Base-by-base conservation (phyloP, 164 flowering plant genomes). In the Echeveria elegans region DNA sequence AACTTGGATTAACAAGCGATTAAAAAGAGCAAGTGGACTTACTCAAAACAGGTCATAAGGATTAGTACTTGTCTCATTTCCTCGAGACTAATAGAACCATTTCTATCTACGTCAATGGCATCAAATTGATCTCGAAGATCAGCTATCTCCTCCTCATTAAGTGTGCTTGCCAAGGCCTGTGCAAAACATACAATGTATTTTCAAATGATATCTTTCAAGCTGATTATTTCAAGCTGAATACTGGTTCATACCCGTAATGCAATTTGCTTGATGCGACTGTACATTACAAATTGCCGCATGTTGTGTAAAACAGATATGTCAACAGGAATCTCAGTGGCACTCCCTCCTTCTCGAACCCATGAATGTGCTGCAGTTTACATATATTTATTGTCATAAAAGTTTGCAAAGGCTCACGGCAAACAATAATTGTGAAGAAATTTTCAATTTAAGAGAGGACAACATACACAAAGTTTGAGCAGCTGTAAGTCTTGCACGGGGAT, bases 301-400 rank as follows among this genome's bases (percentile, higher is more conserved):
- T 95, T 95, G 66, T 70, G 78, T 52, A 95, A 77, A 60, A 95
- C 97, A 67, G 96, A 92, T 70, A 95, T 95, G 68, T 95, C 99
- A 56, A 95, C 74, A 48, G 99, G 99, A 56, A 95, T 95, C 69
- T 95, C 99, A 10, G 88, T 88, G 66, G 99, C 99, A 76, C 78
- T 75, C 68, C 99, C 99, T 37, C 97, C 99, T 85, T 95, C 99
- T 81, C 96, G 86, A 68, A 92, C 97, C 99, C 99, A 95, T 63
- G 94, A 86, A 68, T 95, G 97, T 36, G 97, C 97, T 92, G 91
- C 37, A 81, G 73, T 50, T 50, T 11, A 56, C 14, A 12, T 2
- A 56, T 12, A 21, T 21, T 23, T 21, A 12, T 1, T 12, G n/a
- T 23, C 58, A 52, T 6, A 52, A 21, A 21, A 52, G 28, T 4